Evolutionary conservation across 2,329 filamentous ascomycete genomes (phyloP).

Genomic region (Conoideocrella luteorostrata): DNA sequence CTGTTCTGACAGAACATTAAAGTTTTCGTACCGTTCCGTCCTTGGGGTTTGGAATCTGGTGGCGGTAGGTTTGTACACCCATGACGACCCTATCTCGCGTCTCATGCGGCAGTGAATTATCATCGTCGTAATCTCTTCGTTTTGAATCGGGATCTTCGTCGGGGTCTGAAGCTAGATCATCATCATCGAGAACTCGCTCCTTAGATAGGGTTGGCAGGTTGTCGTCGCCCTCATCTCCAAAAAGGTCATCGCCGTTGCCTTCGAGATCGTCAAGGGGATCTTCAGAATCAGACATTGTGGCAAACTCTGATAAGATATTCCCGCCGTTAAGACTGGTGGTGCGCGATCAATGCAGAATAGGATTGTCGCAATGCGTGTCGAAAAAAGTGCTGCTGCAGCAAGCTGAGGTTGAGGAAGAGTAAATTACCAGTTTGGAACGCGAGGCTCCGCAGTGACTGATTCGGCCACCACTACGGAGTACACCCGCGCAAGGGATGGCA

Average conservation of each 20-base stretch:
- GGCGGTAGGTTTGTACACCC: constrained; percentile 60
- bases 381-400: background rate
- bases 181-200: constrained; percentile 58
- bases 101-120: constrained; percentile 37
- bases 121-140: constrained; percentile 35
- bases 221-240: constrained; percentile 55
- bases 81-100: constrained; percentile 52
- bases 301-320: background rate
- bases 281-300: constrained; percentile 50
- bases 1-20: background rate
- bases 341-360: background rate
- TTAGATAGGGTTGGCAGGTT: constrained; percentile 48
- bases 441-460: background rate
- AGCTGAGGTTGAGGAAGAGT: background rate
- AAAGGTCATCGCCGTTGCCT: constrained; percentile 52
- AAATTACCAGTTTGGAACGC: background rate
- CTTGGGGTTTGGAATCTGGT: constrained; percentile 62
- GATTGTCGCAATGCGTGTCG: background rate
- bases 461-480: no score
- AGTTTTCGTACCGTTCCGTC: constrained; percentile 56
- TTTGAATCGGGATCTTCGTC: constrained; percentile 34
- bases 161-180: constrained; percentile 48
- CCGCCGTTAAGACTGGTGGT: background rate
- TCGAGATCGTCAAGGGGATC: constrained; percentile 47
- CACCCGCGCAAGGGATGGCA: no score